phyloP scores from a whole-genome alignment of 257 asterid genomes.

The Gentiana macrophylla region DNA sequence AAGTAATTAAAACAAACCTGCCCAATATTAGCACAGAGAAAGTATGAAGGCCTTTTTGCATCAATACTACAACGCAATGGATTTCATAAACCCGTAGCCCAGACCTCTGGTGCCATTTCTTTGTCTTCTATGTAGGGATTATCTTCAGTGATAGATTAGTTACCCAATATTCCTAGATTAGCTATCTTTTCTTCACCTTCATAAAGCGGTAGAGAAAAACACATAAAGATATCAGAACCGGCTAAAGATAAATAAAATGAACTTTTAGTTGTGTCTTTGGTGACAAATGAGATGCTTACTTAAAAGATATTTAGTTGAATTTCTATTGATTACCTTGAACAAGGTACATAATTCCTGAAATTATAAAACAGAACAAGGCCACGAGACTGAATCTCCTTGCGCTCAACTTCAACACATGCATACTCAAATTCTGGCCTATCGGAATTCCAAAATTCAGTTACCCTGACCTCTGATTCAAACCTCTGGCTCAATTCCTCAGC shows the following conservation, averaged over 20 bases:
- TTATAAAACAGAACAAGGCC: no score
- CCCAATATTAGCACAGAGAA: slow-evolving; percentile 72
- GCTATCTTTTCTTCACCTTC: slow-evolving; percentile 48
- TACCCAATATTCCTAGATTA: slow-evolving; percentile 67
- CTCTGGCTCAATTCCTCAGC: no score
- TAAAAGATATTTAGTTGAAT: no score
- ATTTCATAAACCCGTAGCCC: slow-evolving; percentile 76
- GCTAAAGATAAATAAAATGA: neutral
- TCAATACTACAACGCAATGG: slow-evolving; percentile 98
- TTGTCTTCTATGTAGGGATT: slow-evolving; percentile 58
- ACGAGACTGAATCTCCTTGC: no score
- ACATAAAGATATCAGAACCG: neutral
- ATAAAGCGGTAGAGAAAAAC: slow-evolving; percentile 5
- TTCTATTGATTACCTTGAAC: no score
- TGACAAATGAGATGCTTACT: no score
- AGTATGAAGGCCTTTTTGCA: slow-evolving; percentile 79
- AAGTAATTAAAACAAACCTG: slow-evolving; percentile 29
- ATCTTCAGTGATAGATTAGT: slow-evolving; percentile 61
- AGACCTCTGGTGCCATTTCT: slow-evolving; percentile 57
- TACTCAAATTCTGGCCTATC: no score
- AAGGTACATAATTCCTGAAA: no score
- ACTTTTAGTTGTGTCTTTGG: no score
- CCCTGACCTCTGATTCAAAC: no score
- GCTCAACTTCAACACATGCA: no score
- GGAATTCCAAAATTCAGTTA: no score